phyloP scores from a whole-genome alignment of 257 asterid genomes.

The Nicotiana benthamiana region DNA sequence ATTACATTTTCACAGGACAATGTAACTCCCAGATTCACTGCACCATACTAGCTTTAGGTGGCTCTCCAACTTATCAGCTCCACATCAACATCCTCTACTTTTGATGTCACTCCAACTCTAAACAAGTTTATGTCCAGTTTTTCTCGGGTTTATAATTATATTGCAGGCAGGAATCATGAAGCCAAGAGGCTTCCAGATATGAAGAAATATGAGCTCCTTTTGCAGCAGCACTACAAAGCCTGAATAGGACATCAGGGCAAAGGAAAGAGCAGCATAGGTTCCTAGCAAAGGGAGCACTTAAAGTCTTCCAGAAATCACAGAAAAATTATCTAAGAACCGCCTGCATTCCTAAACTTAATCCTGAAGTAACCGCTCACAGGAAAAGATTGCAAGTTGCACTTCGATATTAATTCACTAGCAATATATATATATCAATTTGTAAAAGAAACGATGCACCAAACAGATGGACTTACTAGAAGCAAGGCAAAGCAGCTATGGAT shows the following conservation, averaged over 20 bases:
- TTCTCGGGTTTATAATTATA: neutral
- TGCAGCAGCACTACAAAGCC: neutral
- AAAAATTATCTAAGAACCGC: neutral
- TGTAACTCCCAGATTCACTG: neutral
- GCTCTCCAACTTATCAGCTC: neutral
- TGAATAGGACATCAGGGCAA: neutral
- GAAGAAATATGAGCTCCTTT: neutral
- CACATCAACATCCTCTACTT: neutral
- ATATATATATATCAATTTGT: neutral
- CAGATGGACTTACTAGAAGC: neutral
- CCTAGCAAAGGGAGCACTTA: neutral
- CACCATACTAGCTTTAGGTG: neutral
- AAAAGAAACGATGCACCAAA: neutral
- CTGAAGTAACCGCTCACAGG: neutral
- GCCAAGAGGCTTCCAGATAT: neutral
- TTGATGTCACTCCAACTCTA: neutral
- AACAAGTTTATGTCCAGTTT: neutral
- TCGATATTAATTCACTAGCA: neutral
- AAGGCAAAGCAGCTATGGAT: neutral
- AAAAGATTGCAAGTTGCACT: slow-evolving; percentile 2
- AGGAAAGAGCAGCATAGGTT: neutral
- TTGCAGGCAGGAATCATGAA: neutral
- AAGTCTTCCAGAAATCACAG: neutral
- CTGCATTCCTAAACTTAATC: neutral
- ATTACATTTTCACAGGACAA: neutral